Base-by-base conservation (phyloP, 2,329 filamentous ascomycete species). In the Ceratocystis papillata region DNA sequence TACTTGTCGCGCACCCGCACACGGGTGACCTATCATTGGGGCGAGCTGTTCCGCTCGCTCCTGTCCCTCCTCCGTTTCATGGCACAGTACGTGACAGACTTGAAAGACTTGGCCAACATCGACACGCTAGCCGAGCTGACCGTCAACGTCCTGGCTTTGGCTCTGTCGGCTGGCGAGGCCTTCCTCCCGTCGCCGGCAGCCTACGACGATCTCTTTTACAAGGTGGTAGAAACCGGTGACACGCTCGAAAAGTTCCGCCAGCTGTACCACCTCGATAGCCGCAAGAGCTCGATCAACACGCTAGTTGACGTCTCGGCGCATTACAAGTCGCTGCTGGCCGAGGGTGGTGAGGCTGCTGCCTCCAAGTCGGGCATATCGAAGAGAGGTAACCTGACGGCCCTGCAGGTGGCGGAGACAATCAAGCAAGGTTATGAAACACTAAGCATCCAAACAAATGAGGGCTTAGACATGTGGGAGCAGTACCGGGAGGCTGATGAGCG, bases 141-240 rank as follows among this genome's bases (percentile, higher is more conserved):
- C 1, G 87, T 94, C 63, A 91, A 94, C 72, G 79, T 96, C 5
- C 80, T 96, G 48, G 90, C 90, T 1, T 82, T 96, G 48, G 89
- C 90, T 1, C 80, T 99, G 6, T 94, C 89, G 1, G 84, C 86
- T 1, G 94, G 94, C 5, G 94, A 97, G 74, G 86, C 88, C 1
- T 97, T 99, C 76, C 81, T 99, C 6, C 94, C 93, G 0, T 89
- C 89, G 37, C 87, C 91, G 0, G 83, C 88, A 20, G 87, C 90
- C 1, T 97, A 97, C 75, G 94, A 99, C 72, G 94, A 99, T 72
- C 80, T 99, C 0, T 97, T 99, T 77, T 99, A 99, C 83, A 99
- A 99, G 77, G 83, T 97, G 1, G 91, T 97, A 30, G 94, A 99
- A 76, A 89, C 87, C 1, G 90, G 92, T 10, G 90, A 96, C 62